Base-by-base conservation (phyloP, 192 early-diverging fungal species). In the Coemansia erecta region DNA sequence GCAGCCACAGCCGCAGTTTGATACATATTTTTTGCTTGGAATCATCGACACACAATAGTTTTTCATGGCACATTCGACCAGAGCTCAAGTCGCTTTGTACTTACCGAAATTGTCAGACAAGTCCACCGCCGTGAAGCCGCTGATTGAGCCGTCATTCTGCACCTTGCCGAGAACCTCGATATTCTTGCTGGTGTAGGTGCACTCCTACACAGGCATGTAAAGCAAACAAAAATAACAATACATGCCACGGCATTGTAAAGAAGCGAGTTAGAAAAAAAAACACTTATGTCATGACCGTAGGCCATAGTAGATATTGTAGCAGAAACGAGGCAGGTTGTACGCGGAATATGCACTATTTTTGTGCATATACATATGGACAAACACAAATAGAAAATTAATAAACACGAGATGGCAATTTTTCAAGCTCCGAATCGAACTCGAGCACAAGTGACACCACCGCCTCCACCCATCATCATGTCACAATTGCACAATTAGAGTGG, bases 31-130 rank as follows among this genome's bases (percentile, higher is more conserved):
- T 43, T 3, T n/a, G 2, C 45, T 8, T 8, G 21, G 22, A 26
- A 49, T 24, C 23, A 26, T 26, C 24, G 21, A 49, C 22, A 21
- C 22, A 49, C 22, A 22, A 24, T 11, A n/a, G n/a, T 49, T 49
- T 49, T 14, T 15, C 11, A 24, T 49, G 21, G 10, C 10, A 4
- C 3, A 11, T 49, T 23, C 14, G 22, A 15, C 22, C 19, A 49
- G 15, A 31, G 28, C 28, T 4, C 21, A 12, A 26, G 8, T 8
- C 0, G 14, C 23, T 2, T 26, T 4, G 17, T 17, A 63, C 75
- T 55, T 68, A 78, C 75, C 75, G 62, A 78, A 78, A 55, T 63
- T 78, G 58, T 65, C 66, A 9, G 68, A 71, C 53, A 78, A 55
- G 50, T 78, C 62, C 21, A 70, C 68, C 11, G 75, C 69, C 9